These are phyloP conservation scores for Gracilaria gracilis DNA, from an alignment of 23 red algal genomes.

Conservation along the genomic window DNA sequence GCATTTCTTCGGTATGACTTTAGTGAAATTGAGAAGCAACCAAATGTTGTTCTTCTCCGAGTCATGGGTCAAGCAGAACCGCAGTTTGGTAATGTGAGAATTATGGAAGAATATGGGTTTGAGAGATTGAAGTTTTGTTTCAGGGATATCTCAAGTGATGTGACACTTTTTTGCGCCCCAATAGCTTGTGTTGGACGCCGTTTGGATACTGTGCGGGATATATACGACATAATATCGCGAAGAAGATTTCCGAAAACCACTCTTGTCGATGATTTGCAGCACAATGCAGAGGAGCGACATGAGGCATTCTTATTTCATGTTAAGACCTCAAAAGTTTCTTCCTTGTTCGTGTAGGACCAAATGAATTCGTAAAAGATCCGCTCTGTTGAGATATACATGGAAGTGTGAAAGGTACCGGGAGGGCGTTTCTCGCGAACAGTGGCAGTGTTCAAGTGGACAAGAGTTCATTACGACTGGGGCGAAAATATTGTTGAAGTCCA, in stretches of 20 bases:
- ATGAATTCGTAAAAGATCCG: too few species aligned
- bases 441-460: too few species aligned
- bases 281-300: not conserved
- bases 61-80: not conserved
- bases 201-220: not conserved
- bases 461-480: too few species aligned
- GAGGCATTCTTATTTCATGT: not conserved
- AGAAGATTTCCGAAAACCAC: not conserved
- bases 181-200: not conserved
- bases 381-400: too few species aligned
- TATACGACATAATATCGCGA: not conserved
- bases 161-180: not conserved
- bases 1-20: not conserved
- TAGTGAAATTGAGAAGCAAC: not conserved
- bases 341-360: too few species aligned
- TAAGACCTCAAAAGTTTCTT: not conserved
- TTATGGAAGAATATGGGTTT: not conserved
- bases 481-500: too few species aligned
- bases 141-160: not conserved
- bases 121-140: not conserved
- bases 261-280: not conserved
- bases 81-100: not conserved
- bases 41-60: not conserved
- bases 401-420: too few species aligned
- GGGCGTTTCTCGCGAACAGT: too few species aligned